Evolutionary conservation across 805 yeast species (phyloP).

Genomic region (Geotrichum ghanense): DNA sequence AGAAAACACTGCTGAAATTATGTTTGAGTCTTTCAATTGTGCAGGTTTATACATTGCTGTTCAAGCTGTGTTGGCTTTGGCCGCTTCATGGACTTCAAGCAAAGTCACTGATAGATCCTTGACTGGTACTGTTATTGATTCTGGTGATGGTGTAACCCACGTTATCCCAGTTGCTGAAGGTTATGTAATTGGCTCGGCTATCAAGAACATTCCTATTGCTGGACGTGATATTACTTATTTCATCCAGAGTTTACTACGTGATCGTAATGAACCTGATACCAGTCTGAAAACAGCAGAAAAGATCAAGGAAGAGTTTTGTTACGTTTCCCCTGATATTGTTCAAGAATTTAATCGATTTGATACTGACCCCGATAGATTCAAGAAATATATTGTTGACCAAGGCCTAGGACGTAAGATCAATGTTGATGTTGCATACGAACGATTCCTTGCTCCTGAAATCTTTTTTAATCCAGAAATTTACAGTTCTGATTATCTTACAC

Average conservation of each 20-base stretch:
- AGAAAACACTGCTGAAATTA: constrained; percentile 96
- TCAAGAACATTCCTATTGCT: constrained; percentile 95
- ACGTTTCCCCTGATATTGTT: constrained; percentile 95
- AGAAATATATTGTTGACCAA: constrained; percentile 82
- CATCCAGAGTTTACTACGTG: constrained; percentile 87
- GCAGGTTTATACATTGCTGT: constrained; percentile 98
- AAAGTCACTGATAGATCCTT: constrained; percentile 90
- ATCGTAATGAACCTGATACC: constrained; percentile 92
- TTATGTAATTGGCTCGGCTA: constrained; percentile 94
- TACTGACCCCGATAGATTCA: constrained; percentile 86
- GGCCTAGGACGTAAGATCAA: constrained; percentile 47
- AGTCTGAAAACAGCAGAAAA: constrained; percentile 91
- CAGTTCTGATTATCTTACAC: constrained; percentile 88
- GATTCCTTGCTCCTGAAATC: constrained; percentile 98
- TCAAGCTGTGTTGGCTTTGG: constrained; percentile 95
- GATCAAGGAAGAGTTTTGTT: constrained; percentile 93
- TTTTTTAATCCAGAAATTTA: constrained; percentile 97
- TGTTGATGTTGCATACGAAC: constrained; percentile 94
- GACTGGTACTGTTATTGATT: constrained; percentile 96
- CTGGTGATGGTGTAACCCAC: constrained; percentile 99
- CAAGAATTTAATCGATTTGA: constrained; percentile 93
- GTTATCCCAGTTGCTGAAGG: constrained; percentile 99
- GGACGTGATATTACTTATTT: constrained; percentile 95
- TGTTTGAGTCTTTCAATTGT: constrained; percentile 97
- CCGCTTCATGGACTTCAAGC: constrained; percentile 97